A percentile compares a stretch with the other conserved stretches of the same genome.
Evolutionary conservation across 495 filamentous ascomycete species (phyloP).

Genomic region (Sphaerosporella brunnea): DNA sequence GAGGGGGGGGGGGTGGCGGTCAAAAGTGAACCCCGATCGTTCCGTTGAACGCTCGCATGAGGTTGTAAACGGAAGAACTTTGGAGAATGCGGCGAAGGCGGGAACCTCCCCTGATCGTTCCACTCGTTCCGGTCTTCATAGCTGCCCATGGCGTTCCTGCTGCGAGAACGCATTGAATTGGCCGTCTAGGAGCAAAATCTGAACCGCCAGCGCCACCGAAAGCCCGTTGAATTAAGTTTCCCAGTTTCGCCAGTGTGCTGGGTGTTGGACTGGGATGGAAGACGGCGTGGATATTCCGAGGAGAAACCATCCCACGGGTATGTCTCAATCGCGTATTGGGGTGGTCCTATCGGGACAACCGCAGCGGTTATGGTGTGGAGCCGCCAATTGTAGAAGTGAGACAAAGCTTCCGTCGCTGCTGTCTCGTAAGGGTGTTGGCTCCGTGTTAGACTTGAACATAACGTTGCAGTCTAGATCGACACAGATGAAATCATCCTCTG

Average conservation of each 20-base stretch:
- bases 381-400: conserved; percentile 73
- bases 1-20: too few relatives aligned
- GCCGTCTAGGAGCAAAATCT: conserved; percentile 37
- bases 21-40: conserved; percentile 71
- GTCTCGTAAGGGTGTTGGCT: conserved; percentile 56
- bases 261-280: conserved; percentile 52
- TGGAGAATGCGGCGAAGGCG: conserved; percentile 74
- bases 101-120: conserved; percentile 55
- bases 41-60: conserved; percentile 69
- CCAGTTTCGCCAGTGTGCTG: conserved; percentile 63
- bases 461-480: conserved; percentile 82
- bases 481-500: conserved; percentile 90
- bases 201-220: conserved; percentile 46
- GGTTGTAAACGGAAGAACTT: conserved; percentile 53
- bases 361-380: conserved; percentile 73
- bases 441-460: conserved; percentile 56
- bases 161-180: conserved; percentile 83
- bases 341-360: conserved; percentile 78
- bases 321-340: conserved; percentile 77
- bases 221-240: conserved; percentile 67
- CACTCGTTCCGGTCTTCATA: conserved; percentile 70
- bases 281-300: conserved; percentile 62
- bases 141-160: conserved; percentile 42
- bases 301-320: conserved; percentile 79
- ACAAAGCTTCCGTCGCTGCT: conserved; percentile 79